Evolutionary conservation across 495 filamentous ascomycete species (phyloP).

Genomic region (Pseudomonodictys pantanalensis): DNA sequence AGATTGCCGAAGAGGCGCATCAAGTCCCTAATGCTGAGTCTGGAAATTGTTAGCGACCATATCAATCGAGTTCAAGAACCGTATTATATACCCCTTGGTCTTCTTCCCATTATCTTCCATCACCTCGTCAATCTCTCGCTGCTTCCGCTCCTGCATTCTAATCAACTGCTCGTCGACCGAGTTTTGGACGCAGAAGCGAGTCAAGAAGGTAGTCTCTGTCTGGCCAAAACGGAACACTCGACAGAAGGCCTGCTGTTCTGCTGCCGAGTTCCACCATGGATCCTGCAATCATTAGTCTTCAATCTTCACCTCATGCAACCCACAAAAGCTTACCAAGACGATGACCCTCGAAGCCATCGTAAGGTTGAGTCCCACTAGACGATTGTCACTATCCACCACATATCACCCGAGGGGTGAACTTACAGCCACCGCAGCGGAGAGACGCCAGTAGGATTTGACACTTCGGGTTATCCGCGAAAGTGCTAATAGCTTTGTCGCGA

Average conservation of each 20-base stretch:
- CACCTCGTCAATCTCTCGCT: slow-evolving; percentile 36
- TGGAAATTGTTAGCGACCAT: slow-evolving; percentile 8
- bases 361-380: slow-evolving; percentile 41
- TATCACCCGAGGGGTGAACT: neutral
- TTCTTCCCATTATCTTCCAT: slow-evolving; percentile 34
- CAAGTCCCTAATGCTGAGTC: slow-evolving; percentile 31
- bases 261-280: slow-evolving; percentile 44
- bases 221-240: slow-evolving; percentile 65
- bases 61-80: neutral
- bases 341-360: slow-evolving; percentile 47
- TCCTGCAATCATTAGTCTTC: no score
- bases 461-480: slow-evolving; percentile 32
- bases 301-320: no score
- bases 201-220: slow-evolving; percentile 50
- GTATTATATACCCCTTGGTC: slow-evolving; percentile 5
- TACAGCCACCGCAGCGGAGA: slow-evolving; percentile 40
- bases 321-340: no score
- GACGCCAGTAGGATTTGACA: slow-evolving; percentile 39
- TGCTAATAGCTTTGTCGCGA: slow-evolving; percentile 33
- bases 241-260: slow-evolving; percentile 56
- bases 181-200: slow-evolving; percentile 49
- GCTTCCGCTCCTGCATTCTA: slow-evolving; percentile 41
- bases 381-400: neutral
- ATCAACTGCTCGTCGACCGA: slow-evolving; percentile 54
- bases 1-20: slow-evolving; percentile 38